Evolutionary conservation across 2,329 filamentous ascomycete species (phyloP).

Genomic region (Fusarium newnesense): DNA sequence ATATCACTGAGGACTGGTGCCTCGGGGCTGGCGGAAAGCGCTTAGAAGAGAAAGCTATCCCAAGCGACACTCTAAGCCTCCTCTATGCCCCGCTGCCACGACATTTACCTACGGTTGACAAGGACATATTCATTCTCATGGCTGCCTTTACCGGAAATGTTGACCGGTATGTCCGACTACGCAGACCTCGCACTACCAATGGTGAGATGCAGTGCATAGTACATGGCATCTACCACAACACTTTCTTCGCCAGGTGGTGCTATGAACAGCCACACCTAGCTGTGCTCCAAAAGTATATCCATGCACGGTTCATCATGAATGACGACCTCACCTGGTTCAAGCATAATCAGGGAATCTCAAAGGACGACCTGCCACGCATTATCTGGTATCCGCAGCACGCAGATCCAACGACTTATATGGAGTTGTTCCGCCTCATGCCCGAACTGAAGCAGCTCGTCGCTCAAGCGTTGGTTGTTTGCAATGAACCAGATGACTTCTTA

Average conservation of each 20-base stretch:
- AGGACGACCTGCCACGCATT: background rate
- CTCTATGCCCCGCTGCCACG: constrained; percentile 45
- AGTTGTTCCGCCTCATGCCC: background rate
- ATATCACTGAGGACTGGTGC: constrained; percentile 19
- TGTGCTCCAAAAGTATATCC: background rate
- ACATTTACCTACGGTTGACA: constrained; percentile 51
- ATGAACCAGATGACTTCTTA: background rate
- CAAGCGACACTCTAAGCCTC: background rate
- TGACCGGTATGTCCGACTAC: constrained; percentile 52
- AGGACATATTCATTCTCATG: constrained; percentile 51
- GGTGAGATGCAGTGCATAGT: constrained; percentile 5
- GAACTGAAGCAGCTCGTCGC: background rate
- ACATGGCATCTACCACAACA: constrained; percentile 5
- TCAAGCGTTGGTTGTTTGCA: background rate
- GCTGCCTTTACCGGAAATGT: constrained; percentile 53
- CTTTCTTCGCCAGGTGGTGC: constrained; percentile 1
- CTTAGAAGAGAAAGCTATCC: background rate
- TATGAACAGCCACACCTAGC: background rate
- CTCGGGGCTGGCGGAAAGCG: background rate
- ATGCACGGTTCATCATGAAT: constrained; percentile 3
- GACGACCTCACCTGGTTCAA: background rate
- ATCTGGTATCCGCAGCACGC: background rate
- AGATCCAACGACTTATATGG: background rate
- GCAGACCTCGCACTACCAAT: constrained; percentile 35
- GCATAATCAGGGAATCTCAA: background rate